Conservation (phyloP, 2,329 filamentous ascomycete species). For the Paraphaeosphaeria minitans region DNA sequence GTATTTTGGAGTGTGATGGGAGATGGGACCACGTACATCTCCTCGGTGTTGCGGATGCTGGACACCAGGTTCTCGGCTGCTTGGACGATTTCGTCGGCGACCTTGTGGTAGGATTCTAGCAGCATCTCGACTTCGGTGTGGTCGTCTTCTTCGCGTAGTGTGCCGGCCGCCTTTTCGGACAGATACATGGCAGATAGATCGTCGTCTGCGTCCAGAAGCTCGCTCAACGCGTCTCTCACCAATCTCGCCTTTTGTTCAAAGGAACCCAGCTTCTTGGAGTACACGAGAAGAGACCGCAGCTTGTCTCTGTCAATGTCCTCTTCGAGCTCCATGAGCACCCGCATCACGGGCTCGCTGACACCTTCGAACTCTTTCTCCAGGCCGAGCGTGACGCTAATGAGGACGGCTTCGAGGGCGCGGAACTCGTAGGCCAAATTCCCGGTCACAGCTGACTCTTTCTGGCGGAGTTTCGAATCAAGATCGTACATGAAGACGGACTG, state of each 20-base stretch:
- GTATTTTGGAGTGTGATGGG: background rate
- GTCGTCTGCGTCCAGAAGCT: constrained; percentile 93
- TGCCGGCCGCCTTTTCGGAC: constrained; percentile 80
- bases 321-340: constrained; percentile 86
- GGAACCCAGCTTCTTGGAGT: constrained; percentile 93
- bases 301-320: constrained; percentile 97
- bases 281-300: constrained; percentile 84
- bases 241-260: constrained; percentile 97
- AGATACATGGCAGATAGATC: constrained; percentile 95
- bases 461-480: constrained; percentile 86
- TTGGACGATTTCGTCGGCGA: constrained; percentile 97
- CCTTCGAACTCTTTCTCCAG: constrained; percentile 94
- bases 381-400: constrained; percentile 90
- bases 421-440: constrained; percentile 86
- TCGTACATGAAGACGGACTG: constrained; percentile 99
- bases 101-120: constrained; percentile 95
- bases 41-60: constrained; percentile 95
- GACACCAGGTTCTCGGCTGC: constrained; percentile 91
- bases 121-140: constrained; percentile 98
- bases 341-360: constrained; percentile 88
- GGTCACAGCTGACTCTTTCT: constrained; percentile 65
- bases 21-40: constrained; percentile 71
- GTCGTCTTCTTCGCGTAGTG: constrained; percentile 76
- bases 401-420: constrained; percentile 89
- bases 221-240: constrained; percentile 92